These are phyloP conservation scores for Trichoderma sp. DNA, from an alignment of 2,329 filamentous ascomycete genomes.

Conservation along the genomic window DNA sequence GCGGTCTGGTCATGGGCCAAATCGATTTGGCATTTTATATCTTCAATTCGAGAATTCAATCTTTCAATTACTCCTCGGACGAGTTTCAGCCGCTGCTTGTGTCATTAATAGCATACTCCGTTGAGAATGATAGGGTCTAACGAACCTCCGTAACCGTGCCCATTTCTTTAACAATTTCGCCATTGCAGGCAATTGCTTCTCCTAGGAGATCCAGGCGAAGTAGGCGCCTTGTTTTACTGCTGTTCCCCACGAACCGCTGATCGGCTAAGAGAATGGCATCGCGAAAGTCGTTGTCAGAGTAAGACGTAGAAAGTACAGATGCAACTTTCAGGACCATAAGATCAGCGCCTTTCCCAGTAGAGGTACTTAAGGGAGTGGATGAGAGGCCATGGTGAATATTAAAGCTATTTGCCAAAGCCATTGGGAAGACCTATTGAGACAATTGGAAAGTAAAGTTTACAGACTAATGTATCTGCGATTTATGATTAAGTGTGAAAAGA, in stretches of 20 bases:
- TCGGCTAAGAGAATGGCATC: conserved; percentile 80
- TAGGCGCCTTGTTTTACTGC: conserved; percentile 71
- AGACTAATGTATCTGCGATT: no score
- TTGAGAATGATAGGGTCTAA: conserved; percentile 6
- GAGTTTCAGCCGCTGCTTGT: conserved; percentile 73
- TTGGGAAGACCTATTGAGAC: no score
- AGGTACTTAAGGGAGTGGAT: not conserved
- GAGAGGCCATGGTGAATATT: not conserved
- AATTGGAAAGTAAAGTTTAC: no score
- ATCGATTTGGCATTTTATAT: conserved; percentile 74
- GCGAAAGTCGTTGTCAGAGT: conserved; percentile 86
- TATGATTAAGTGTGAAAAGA: no score
- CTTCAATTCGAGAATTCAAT: conserved; percentile 74
- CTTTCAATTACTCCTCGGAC: conserved; percentile 76
- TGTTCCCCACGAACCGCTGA: conserved; percentile 66
- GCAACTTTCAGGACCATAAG: conserved; percentile 80
- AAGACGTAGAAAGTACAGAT: conserved; percentile 83
- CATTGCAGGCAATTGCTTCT: conserved; percentile 91
- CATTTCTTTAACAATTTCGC: conserved; percentile 82
- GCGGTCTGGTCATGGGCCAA: conserved; percentile 72
- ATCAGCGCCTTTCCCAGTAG: conserved; percentile 42
- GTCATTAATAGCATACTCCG: not conserved
- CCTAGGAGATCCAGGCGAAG: conserved; percentile 81
- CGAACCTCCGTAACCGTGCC: conserved; percentile 80
- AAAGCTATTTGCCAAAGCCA: not conserved